phyloP scores from a whole-genome alignment of 1,284 basidiomycete species.

The Xerocomus minutiporus region DNA sequence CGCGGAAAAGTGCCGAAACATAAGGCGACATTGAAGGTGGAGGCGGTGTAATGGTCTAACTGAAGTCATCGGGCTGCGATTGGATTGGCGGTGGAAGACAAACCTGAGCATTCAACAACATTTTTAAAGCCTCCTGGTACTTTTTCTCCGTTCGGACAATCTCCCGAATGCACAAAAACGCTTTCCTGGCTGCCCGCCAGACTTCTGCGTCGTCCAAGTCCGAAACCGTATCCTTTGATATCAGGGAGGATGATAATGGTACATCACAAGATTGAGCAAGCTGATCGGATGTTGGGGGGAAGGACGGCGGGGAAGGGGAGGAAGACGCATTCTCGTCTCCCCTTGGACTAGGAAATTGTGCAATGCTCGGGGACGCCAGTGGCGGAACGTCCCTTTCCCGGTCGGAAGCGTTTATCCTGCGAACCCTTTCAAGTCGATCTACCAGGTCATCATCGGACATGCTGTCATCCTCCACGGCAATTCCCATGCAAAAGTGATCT shows the following conservation, averaged over 20 bases:
- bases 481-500: constrained; percentile 26
- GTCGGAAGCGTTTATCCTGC: constrained; percentile 17
- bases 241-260: constrained; percentile 6
- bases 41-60: constrained; percentile 40
- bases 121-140: constrained; percentile 50
- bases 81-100: constrained; percentile 9
- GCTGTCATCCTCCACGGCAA: constrained; percentile 46
- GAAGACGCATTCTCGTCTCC: neutral
- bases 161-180: constrained; percentile 57
- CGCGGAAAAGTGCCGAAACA: constrained; percentile 45
- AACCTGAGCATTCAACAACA: constrained; percentile 42
- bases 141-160: constrained; percentile 62
- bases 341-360: neutral
- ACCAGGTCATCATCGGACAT: constrained; percentile 47
- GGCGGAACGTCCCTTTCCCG: neutral
- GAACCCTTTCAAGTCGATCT: constrained; percentile 41
- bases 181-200: constrained; percentile 54
- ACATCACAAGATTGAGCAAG: neutral
- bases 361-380: neutral
- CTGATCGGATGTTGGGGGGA: neutral
- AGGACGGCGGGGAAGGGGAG: neutral
- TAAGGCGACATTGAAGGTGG: constrained; percentile 53
- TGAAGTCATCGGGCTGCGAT: constrained; percentile 5
- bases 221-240: constrained; percentile 8
- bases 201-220: constrained; percentile 33